A percentile compares a stretch with the other conserved stretches of the same genome.
phyloP scores from a whole-genome alignment of 495 filamentous ascomycete genomes.

The Xylaria telfairii region DNA sequence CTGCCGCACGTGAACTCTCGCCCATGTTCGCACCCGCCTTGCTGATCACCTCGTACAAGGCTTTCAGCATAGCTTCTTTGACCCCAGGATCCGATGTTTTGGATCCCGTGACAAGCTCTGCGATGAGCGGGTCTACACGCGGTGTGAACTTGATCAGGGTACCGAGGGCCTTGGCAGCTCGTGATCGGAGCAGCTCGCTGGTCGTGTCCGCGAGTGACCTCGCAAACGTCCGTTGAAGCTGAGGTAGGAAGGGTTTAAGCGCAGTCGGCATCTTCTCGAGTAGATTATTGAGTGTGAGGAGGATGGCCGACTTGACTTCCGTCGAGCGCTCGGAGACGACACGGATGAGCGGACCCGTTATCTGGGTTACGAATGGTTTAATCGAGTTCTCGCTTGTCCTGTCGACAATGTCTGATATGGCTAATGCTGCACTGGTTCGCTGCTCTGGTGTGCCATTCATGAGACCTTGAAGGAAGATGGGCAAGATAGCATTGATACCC shows the following conservation, averaged over 20 bases:
- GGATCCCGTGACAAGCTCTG: slow-evolving; percentile 89
- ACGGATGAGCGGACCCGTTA: slow-evolving; percentile 95
- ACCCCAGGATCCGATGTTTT: slow-evolving; percentile 90
- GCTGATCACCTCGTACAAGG: slow-evolving; percentile 92
- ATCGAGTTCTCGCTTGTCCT: slow-evolving; percentile 82
- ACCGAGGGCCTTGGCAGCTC: slow-evolving; percentile 94
- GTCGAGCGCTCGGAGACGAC: slow-evolving; percentile 94
- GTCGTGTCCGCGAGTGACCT: slow-evolving; percentile 92
- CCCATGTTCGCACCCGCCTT: slow-evolving; percentile 95
- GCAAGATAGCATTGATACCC: slow-evolving; percentile 94
- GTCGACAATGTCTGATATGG: slow-evolving; percentile 94
- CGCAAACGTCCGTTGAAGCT: slow-evolving; percentile 95
- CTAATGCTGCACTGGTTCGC: slow-evolving; percentile 86
- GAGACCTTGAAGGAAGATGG: slow-evolving; percentile 96
- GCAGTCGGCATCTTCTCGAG: slow-evolving; percentile 96
- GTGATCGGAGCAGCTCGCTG: slow-evolving; percentile 83
- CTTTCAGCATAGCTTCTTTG: slow-evolving; percentile 95
- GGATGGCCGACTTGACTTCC: slow-evolving; percentile 93
- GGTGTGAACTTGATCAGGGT: slow-evolving; percentile 96
- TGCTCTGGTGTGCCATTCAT: slow-evolving; percentile 95
- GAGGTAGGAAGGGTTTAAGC: slow-evolving; percentile 95
- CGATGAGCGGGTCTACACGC: slow-evolving; percentile 84
- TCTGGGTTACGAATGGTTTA: slow-evolving; percentile 94
- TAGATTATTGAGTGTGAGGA: slow-evolving; percentile 91
- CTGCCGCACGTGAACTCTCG: slow-evolving; percentile 79